phyloP scores from a whole-genome alignment of 768 basidiomycete genomes.

The Hygrophoropsis aurantiaca region DNA sequence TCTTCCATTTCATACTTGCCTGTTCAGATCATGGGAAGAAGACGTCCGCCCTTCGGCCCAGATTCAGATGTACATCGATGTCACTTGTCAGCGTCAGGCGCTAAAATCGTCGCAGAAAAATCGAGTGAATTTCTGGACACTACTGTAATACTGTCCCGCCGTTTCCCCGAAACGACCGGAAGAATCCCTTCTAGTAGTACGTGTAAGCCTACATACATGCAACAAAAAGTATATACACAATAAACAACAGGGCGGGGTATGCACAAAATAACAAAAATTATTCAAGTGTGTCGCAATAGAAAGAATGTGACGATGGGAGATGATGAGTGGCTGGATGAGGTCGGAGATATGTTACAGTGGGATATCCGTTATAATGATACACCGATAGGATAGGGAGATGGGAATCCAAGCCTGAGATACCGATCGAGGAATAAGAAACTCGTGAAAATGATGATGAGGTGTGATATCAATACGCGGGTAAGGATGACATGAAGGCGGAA shows the following conservation, averaged over 20 bases:
- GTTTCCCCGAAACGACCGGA: not conserved
- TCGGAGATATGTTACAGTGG: constrained; percentile 11
- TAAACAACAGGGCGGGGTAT: constrained; percentile 8
- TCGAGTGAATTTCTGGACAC: no score
- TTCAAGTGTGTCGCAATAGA: constrained; percentile 4
- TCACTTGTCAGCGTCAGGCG: not conserved
- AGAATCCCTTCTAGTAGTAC: not conserved
- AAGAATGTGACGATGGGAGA: no score
- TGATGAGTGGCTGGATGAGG: no score
- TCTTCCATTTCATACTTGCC: constrained; percentile 7
- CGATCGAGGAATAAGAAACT: not conserved
- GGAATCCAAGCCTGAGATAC: not conserved
- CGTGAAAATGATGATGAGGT: constrained; percentile 6
- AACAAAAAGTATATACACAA: constrained; percentile 8
- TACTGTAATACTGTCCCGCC: no score
- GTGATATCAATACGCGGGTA: constrained; percentile 29
- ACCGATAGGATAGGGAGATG: constrained; percentile 6
- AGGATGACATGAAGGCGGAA: constrained; percentile 30
- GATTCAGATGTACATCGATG: not conserved
- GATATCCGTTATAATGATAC: constrained; percentile 4
- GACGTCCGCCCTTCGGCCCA: not conserved
- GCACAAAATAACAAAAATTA: not conserved
- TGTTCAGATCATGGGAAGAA: constrained; percentile 6
- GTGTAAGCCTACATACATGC: not conserved
- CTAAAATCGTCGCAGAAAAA: not conserved